Conservation (phyloP, 768 basidiomycete genomes). For the Tylopilus plumbeoviolaceoides region DNA sequence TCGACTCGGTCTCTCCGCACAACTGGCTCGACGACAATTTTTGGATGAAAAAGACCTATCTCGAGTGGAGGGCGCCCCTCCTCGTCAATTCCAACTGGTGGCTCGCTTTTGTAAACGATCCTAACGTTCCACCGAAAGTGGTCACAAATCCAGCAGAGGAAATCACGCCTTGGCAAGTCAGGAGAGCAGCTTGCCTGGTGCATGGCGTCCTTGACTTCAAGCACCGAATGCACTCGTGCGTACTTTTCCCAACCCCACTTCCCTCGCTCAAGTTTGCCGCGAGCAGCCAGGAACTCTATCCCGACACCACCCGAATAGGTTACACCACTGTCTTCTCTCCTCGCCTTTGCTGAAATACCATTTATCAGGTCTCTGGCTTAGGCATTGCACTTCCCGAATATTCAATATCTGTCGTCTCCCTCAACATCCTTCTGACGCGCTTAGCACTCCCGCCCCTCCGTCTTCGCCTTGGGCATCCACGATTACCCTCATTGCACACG, state of each 20-base stretch:
- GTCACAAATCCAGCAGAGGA: conserved; percentile 26
- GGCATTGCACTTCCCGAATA: conserved; percentile 50
- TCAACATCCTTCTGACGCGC: conserved; percentile 55
- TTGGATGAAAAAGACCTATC: conserved; percentile 86
- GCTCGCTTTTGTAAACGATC: conserved; percentile 80
- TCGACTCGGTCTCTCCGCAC: conserved; percentile 77
- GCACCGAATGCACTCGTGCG: conserved; percentile 58
- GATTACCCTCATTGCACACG: conserved; percentile 66
- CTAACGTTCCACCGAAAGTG: conserved; percentile 46
- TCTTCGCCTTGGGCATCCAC: conserved; percentile 43
- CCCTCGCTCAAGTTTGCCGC: conserved; percentile 6
- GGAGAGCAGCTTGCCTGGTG: conserved; percentile 79
- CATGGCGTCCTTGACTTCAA: conserved; percentile 73
- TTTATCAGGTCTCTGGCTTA: conserved; percentile 57
- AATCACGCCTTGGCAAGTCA: conserved; percentile 78
- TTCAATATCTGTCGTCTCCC: conserved; percentile 84
- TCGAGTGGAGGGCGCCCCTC: conserved; percentile 81
- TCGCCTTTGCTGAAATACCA: not conserved
- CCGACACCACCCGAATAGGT: conserved; percentile 73
- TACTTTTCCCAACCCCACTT: conserved; percentile 7
- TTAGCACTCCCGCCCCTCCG: conserved; percentile 42
- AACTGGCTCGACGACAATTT: conserved; percentile 96
- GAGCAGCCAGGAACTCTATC: conserved; percentile 61
- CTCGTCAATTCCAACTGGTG: conserved; percentile 96
- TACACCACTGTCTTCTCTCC: not conserved